Conservation (phyloP, 306 rosid species). For the Fragaria nilgerrensis region DNA sequence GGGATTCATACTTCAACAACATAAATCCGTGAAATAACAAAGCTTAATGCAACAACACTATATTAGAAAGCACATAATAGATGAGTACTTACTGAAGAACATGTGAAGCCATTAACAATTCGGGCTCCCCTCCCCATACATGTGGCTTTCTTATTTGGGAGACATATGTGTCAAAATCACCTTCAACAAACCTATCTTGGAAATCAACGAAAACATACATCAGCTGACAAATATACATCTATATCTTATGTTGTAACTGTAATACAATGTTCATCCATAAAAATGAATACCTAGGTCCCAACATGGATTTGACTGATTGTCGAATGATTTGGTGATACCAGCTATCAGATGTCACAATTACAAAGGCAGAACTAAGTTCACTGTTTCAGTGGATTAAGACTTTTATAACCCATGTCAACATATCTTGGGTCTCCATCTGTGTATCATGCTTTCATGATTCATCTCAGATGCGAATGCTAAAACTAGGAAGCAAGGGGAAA, state of each 20-base stretch:
- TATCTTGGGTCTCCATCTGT: neutral
- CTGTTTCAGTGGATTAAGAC: neutral
- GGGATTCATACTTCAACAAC: conserved; percentile 1
- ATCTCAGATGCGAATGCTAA: neutral
- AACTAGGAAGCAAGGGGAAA: neutral
- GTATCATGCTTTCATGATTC: neutral
- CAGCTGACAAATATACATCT: neutral
- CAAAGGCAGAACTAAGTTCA: neutral
- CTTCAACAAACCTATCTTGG: conserved; percentile 81
- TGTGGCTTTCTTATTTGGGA: conserved; percentile 76
- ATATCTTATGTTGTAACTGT: conserved; percentile 3
- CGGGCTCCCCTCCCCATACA: conserved; percentile 99
- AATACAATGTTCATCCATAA: conserved; percentile 23
- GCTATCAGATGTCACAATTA: neutral
- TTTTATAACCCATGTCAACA: no score
- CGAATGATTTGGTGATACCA: neutral
- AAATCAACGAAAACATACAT: neutral
- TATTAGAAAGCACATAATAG: neutral
- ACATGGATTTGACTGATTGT: neutral
- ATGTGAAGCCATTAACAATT: conserved; percentile 88
- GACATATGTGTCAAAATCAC: conserved; percentile 75
- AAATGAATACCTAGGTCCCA: neutral
- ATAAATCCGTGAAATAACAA: neutral
- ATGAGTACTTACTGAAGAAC: conserved; percentile 63
- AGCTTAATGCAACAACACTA: neutral